Base-by-base conservation (phyloP, 768 basidiomycete genomes). In the Lentinula aciculospora region DNA sequence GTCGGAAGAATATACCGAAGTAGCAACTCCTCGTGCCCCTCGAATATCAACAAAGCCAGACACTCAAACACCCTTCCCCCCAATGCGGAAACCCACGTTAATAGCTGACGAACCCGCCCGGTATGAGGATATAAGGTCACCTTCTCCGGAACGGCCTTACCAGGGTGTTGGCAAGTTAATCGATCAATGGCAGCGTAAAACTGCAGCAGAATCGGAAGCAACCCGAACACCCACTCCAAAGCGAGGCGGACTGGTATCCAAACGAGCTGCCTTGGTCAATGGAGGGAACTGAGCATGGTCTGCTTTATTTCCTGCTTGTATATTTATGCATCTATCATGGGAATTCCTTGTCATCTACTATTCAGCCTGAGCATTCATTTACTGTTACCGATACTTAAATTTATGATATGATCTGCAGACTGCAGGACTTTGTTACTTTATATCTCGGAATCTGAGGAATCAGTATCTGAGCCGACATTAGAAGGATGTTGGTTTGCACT, bases 171-270 rank as follows among this genome's bases (percentile, higher is more conserved):
- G 89, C 28, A 89, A 80, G 71, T 76, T 94, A 34, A 93, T 94
- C 62, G 89, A 91, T 66, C 83, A 92, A 66, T 94, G 92, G 92
- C 89, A 94, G 69, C 83, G 82, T 58, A 92, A 88, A 71, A 83
- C 86, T 34, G 84, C 80, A 15, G 87, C 80, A 17, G 87, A 86
- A 62, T 47, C 72, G 19, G 83, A 82, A 36, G 65, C 71, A 48
- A 60, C 73, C 25, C 75, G 68, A 25, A 66, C 67, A 25, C 68
- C 68, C 21, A 61, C 60, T 28, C 66, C 66, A 36, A 75, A 72
- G 66, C 74, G 78, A 45, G 68, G 67, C 40, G 74, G 70, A 31
- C 61, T 71, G 51, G 65, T 67, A 28, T 58, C 69, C 2, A 83
- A 78, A 68, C 75, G 78, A 65, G 70, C 74, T 61, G 71, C 69